A percentile compares a stretch with the other conserved stretches of the same genome.
Evolutionary conservation across 495 filamentous ascomycete genomes (phyloP).

Genomic region (Filosporella fistucella): DNA sequence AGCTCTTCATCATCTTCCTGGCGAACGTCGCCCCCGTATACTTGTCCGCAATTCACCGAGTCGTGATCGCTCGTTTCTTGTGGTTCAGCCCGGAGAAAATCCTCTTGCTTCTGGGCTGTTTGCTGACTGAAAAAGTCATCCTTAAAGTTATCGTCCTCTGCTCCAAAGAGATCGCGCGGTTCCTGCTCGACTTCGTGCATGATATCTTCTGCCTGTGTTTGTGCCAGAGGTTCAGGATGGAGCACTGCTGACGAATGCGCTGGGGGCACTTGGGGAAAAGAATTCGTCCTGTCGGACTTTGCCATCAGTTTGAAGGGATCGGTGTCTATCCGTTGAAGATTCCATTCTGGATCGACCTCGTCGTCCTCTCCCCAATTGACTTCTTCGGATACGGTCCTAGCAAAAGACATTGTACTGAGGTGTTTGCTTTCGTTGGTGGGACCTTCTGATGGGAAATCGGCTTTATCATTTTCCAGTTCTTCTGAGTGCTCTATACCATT

Average conservation of each 20-base stretch:
- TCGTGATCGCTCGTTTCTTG: background rate
- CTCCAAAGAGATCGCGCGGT: constrained; percentile 24
- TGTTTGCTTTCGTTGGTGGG: constrained; percentile 36
- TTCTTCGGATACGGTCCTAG: constrained; percentile 45
- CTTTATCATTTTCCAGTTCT: constrained; percentile 12
- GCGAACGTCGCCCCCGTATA: constrained; percentile 17
- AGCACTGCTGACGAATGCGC: constrained; percentile 17
- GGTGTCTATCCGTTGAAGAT: constrained; percentile 38
- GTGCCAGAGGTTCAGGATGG: constrained; percentile 24
- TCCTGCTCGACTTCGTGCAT: constrained; percentile 27
- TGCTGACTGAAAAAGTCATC: constrained; percentile 24
- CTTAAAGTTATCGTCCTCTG: constrained; percentile 19
- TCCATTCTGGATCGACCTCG: constrained; percentile 50
- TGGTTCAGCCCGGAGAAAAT: background rate
- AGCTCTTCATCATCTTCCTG: constrained; percentile 23
- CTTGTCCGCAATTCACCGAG: constrained; percentile 8
- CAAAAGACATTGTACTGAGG: constrained; percentile 46
- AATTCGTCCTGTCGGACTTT: constrained; percentile 52
- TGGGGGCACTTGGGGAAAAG: constrained; percentile 53
- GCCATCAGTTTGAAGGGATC: constrained; percentile 54
- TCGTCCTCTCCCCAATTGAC: constrained; percentile 40
- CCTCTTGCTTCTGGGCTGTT: background rate
- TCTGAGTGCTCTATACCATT: constrained; percentile 23
- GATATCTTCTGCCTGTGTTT: constrained; percentile 39
- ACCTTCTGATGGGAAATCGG: constrained; percentile 21